phyloP scores from a whole-genome alignment of 768 basidiomycete species.

The Mycena maculata region DNA sequence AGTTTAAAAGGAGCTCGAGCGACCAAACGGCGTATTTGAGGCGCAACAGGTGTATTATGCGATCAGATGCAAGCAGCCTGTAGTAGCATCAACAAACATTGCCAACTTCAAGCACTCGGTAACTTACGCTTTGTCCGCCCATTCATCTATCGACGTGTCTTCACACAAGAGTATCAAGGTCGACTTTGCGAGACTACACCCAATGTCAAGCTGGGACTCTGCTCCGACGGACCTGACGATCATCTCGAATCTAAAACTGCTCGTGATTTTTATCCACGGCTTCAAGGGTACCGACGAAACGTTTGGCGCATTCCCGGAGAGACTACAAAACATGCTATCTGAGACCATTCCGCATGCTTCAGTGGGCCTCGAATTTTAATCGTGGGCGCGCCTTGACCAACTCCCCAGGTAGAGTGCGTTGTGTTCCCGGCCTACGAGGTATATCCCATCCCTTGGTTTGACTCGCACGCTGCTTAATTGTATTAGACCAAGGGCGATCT shows the following conservation, averaged over 20 bases:
- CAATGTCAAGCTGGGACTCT: neutral
- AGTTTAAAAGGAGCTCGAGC: no score
- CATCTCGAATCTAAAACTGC: constrained; percentile 60
- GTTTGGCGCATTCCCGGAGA: constrained; percentile 81
- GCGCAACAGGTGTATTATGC: no score
- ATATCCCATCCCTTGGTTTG: constrained; percentile 23
- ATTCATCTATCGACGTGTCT: no score
- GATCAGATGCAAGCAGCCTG: no score
- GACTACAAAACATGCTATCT: constrained; percentile 80
- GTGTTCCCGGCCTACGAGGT: constrained; percentile 94
- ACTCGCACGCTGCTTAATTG: constrained; percentile 12
- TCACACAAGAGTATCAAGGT: no score
- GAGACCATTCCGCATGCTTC: constrained; percentile 63
- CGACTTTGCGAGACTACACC: no score
- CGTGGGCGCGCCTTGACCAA: neutral
- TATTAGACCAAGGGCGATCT: constrained; percentile 88
- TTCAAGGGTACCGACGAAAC: constrained; percentile 66
- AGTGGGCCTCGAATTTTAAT: neutral
- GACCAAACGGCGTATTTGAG: no score
- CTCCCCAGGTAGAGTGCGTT: constrained; percentile 71
- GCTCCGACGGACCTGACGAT: neutral
- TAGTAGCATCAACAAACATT: no score
- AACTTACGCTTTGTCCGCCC: constrained; percentile 12
- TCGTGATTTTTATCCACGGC: constrained; percentile 86
- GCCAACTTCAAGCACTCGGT: neutral